Evolutionary conservation across 768 basidiomycete genomes (phyloP), one percentile per base, ranked within the genome.

Genomic region (Cyathus striatus): DNA sequence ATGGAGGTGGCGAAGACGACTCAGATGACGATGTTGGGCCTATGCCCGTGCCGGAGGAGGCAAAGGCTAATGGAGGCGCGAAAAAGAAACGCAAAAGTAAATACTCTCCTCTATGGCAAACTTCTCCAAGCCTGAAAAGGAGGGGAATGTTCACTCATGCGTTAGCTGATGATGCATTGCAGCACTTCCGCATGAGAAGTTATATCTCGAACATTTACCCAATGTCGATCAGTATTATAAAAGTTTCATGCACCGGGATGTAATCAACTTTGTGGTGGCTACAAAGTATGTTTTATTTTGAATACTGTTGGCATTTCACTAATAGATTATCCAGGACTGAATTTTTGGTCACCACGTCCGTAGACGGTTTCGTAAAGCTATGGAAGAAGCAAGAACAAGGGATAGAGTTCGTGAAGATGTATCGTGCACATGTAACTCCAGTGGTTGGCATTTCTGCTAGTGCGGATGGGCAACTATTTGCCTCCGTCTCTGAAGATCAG

Each of bases 341-440:
- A 44, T 99, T 97, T 56, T 57, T 98, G 33, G 75, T 99, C 38
- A 99, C 96, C 5, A 93, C 95, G 1, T 97, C 95, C 2, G 64
- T 92, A 7, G 96, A 98, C 58, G 96, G 96, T 2, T 87, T 93
- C 62, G 63, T 98, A 49, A 99, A 99, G 61, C 65, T 99, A n/a
- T 99, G 96, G 96, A 98, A 96, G 72, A 99, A 99, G 64, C 93
- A 96, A 66, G 88, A 93, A 17, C 61, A 72, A 5, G 95, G 94
- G 3, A 92, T 99, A 55, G 96, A 98, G 66, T 98, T 97, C 54
- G 95, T 98, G 46, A 99, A 99, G 65, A 90, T 94, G 51, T 99
- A 95, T 61, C 84, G 96, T 36, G 92, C 96, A 1, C 94, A 96
- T 54, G 71, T 94, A 17, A 74, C 77, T 20, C 79, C 90, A 6